Evolutionary conservation across 1,284 basidiomycete species (phyloP).

Genomic region (Malassezia cuniculi): DNA sequence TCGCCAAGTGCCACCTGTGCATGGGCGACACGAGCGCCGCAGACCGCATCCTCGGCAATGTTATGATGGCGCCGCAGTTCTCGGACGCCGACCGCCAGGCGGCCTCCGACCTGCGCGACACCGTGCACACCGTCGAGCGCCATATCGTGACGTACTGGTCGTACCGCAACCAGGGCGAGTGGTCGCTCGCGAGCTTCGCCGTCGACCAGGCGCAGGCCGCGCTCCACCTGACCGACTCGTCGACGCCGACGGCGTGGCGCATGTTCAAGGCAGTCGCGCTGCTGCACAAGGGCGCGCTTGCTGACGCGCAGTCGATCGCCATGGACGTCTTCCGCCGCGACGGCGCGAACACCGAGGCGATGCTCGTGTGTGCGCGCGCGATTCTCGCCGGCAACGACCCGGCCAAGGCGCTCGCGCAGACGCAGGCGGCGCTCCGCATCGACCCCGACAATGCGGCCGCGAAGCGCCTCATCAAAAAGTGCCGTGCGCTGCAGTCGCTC

Average conservation of each 20-base stretch:
- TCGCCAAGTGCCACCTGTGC: constrained; percentile 33
- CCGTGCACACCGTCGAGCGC: constrained; percentile 21
- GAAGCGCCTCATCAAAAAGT: constrained; percentile 58
- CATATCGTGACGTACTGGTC: constrained; percentile 52
- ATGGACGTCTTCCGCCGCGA: constrained; percentile 64
- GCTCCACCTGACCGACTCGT: constrained; percentile 19
- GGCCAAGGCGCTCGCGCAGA: constrained; percentile 59
- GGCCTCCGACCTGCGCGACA: constrained; percentile 20
- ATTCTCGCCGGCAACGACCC: constrained; percentile 64
- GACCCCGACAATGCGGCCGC: constrained; percentile 67
- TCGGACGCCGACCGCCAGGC: constrained; percentile 19
- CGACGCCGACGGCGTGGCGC: constrained; percentile 23
- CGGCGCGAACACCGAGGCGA: constrained; percentile 62
- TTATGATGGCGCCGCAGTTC: background rate
- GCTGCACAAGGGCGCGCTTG: constrained; percentile 27
- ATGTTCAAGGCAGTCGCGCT: constrained; percentile 21
- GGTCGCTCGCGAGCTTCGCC: constrained; percentile 45
- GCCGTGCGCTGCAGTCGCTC: constrained; percentile 63
- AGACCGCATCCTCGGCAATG: constrained; percentile 12
- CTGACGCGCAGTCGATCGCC: constrained; percentile 27
- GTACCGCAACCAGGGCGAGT: constrained; percentile 53
- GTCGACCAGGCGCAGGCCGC: constrained; percentile 30
- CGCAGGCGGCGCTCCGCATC: constrained; percentile 58
- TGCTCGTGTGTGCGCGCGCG: constrained; percentile 66
- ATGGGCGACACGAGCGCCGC: constrained; percentile 28